Percentiles rank a stretch among this genome's conserved stretches.
These are phyloP conservation scores for Saitoella complicata DNA, from an alignment of 805 yeast genomes.

Conservation along the genomic window DNA sequence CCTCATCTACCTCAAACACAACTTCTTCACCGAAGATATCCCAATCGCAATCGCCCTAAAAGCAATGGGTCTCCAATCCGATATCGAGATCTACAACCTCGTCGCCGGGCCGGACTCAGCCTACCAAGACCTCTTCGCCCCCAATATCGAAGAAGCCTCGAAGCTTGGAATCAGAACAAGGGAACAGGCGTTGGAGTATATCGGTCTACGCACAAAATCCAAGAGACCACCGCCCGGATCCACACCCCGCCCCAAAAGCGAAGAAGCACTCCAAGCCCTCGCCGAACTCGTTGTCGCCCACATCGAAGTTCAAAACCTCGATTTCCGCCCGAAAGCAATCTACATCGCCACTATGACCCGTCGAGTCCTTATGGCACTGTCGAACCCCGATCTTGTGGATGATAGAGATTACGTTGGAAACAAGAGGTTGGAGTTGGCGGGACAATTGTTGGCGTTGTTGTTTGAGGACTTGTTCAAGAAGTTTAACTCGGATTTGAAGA, in stretches of 20 bases:
- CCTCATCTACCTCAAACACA: constrained; percentile 80
- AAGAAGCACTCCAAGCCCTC: constrained; percentile 26
- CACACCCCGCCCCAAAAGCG: too few relatives aligned
- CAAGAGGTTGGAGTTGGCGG: constrained; percentile 91
- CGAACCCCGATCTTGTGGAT: constrained; percentile 88
- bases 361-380: constrained; percentile 88
- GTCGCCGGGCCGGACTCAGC: constrained; percentile 82
- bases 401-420: constrained; percentile 98
- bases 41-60: constrained; percentile 86
- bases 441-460: constrained; percentile 84
- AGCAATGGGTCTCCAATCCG: constrained; percentile 89
- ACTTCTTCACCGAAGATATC: constrained; percentile 85
- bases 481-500: constrained; percentile 86
- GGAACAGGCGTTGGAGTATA: constrained; percentile 79
- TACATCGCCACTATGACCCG: constrained; percentile 95
- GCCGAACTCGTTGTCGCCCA: constrained; percentile 96
- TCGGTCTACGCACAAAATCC: constrained; percentile 84
- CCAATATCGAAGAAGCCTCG: constrained; percentile 88
- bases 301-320: constrained; percentile 64
- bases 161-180: constrained; percentile 75
- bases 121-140: constrained; percentile 83
- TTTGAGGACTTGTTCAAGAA: constrained; percentile 96
- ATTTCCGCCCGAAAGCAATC: constrained; percentile 84
- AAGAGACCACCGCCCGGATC: constrained; percentile 23
- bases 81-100: constrained; percentile 79